Evolutionary conservation across 2,329 filamentous ascomycete species (phyloP).

Genomic region (Cadophora gregata): DNA sequence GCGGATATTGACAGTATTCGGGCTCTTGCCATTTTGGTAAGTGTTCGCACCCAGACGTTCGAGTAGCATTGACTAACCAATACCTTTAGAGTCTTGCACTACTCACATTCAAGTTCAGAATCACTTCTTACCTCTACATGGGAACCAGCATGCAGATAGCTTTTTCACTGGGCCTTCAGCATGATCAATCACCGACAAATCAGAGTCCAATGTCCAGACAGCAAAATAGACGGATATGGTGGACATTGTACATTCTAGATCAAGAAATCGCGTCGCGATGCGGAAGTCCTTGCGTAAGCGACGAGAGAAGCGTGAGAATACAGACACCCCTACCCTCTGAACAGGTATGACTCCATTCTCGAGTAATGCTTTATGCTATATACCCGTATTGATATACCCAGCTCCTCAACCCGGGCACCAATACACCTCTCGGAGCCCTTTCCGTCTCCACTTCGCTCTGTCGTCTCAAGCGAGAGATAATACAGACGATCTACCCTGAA

Average conservation of each 20-base stretch:
- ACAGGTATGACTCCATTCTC: constrained; percentile 18
- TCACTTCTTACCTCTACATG: constrained; percentile 35
- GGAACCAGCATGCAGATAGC: constrained; percentile 33
- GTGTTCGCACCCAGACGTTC: neutral
- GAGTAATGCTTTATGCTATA: neutral
- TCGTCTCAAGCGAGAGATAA: constrained; percentile 32
- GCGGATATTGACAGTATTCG: constrained; percentile 35
- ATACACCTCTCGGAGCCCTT: constrained; percentile 31
- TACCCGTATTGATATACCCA: neutral
- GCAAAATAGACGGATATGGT: constrained; percentile 34
- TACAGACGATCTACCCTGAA: constrained; percentile 33
- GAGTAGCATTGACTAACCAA: neutral
- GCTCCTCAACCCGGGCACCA: constrained; percentile 32
- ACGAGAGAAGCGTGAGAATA: constrained; percentile 30
- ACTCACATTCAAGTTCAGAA: constrained; percentile 31
- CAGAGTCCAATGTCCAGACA: constrained; percentile 32
- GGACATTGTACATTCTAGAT: constrained; percentile 34
- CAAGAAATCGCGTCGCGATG: constrained; percentile 32
- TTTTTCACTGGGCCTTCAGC: constrained; percentile 33
- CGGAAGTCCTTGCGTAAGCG: constrained; percentile 31
- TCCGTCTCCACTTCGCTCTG: constrained; percentile 30
- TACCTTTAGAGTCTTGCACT: constrained; percentile 27
- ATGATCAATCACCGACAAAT: constrained; percentile 29
- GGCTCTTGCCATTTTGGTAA: constrained; percentile 31
- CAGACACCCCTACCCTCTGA: constrained; percentile 32